Conservation (phyloP, 495 filamentous ascomycete genomes). For the Friedmanniomyces endolithicus region DNA sequence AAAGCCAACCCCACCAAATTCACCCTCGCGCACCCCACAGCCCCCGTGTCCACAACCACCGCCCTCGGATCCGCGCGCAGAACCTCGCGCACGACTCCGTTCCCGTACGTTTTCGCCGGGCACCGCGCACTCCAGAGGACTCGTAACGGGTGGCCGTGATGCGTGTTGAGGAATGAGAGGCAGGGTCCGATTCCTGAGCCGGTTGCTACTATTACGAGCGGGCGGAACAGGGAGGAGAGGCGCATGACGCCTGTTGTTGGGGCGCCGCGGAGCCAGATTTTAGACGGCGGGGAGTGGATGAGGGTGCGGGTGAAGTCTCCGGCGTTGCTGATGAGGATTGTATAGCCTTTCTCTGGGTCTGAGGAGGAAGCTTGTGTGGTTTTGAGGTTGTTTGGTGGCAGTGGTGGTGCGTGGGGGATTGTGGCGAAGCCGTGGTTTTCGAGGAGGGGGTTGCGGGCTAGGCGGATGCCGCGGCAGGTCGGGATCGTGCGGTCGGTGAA, state of each 20-base stretch:
- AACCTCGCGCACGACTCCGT: slow-evolving; percentile 40
- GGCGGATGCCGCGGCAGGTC: slow-evolving; percentile 34
- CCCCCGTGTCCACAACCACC: slow-evolving; percentile 43
- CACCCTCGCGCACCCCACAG: slow-evolving; percentile 30
- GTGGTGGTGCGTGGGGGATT: slow-evolving; percentile 36
- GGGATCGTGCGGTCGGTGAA: slow-evolving; percentile 38
- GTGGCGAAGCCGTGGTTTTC: slow-evolving; percentile 80
- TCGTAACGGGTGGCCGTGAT: slow-evolving; percentile 37
- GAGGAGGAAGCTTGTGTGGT: no score
- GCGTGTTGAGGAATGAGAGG: slow-evolving; percentile 37
- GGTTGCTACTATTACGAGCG: slow-evolving; percentile 64
- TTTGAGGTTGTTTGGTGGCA: no score
- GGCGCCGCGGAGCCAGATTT: slow-evolving; percentile 44
- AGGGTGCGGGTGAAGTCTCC: slow-evolving; percentile 69
- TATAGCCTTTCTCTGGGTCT: slow-evolving; percentile 43
- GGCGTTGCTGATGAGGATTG: slow-evolving; percentile 60
- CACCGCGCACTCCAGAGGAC: slow-evolving; percentile 48
- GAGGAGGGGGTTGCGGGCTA: slow-evolving; percentile 46
- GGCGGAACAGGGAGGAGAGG: slow-evolving; percentile 54
- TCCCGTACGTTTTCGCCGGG: slow-evolving; percentile 43
- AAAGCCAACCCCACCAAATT: slow-evolving; percentile 49
- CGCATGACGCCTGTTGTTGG: slow-evolving; percentile 60
- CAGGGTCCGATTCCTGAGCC: slow-evolving; percentile 72
- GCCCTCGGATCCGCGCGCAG: slow-evolving; percentile 40
- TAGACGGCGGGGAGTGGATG: slow-evolving; percentile 47